Base-by-base conservation (phyloP, 805 yeast species). In the Saccharomycopsis vini region DNA sequence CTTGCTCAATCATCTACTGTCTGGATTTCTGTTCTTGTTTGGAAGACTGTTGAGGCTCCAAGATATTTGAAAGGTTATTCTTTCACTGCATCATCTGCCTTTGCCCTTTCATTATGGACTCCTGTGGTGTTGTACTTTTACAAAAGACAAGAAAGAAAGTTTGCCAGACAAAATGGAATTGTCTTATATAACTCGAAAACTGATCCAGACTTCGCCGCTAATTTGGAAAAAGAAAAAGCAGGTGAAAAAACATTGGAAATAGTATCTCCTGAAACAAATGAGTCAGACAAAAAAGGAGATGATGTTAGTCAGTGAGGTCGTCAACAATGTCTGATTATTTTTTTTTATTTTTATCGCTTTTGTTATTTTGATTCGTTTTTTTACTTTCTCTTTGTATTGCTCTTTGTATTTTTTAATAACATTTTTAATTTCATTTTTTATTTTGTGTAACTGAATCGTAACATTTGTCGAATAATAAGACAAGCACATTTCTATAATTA, bases 1-100 rank as follows among this genome's bases (percentile, higher is more conserved):
- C 67, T 72, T 37, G 78, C 81, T 67, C 44, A 56, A 20, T 58
- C 57, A 41, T 56, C 66, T 3, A 52, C 53, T 36, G 64, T 63
- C 6, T 63, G 67, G 66, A 58, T 60, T 10, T 47, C 54, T 30
- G 51, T 58, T 13, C 46, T 65, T 2, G 52, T 54, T 30, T 64
- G 55, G 45, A 68, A 68, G 44, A 77, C 83, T 1, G 67, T 60
- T 2, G 77, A 75, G 33, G 72, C 76, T 7, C 84, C 83, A 20
- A 57, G 75, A 24, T 77, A 61, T 56, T 58, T 65, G 36, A 33
- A 33, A 33, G 36, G 36, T 15, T 33, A 30, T 54, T 51, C 68
- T 24, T 69, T 72, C 36, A 64, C 68, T 56, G 68, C 71, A 4
- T 66, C 63, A 3, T 64, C 65, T 46, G 62, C 66, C 50, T 44